phyloP scores from a whole-genome alignment of 1,139 yeast genomes.

The Sporopachydermia cereana region DNA sequence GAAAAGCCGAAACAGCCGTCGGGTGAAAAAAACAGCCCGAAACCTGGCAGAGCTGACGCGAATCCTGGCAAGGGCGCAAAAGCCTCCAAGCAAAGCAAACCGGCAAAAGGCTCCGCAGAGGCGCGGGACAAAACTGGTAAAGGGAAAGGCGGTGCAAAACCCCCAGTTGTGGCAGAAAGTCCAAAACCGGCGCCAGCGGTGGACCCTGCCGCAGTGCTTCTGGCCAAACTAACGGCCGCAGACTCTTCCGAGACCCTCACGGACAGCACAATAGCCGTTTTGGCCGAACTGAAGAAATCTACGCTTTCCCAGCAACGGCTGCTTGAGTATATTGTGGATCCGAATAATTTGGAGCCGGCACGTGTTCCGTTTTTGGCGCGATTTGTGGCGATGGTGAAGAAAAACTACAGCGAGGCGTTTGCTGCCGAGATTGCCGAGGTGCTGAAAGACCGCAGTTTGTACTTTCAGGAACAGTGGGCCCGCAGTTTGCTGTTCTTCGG shows the following conservation, averaged over 20 bases:
- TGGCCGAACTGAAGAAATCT: neutral
- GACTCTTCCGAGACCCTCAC: neutral
- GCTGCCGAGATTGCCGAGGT: neutral
- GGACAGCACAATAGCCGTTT: neutral
- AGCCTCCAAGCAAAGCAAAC: neutral
- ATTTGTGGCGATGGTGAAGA: constrained; percentile 50
- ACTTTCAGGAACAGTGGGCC: constrained; percentile 26
- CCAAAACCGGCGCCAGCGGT: neutral
- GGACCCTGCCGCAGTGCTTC: neutral
- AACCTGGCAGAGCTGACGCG: neutral
- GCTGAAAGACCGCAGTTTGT: neutral
- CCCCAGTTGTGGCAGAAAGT: neutral
- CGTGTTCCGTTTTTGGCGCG: constrained; percentile 40
- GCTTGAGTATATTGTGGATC: neutral
- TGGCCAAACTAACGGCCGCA: neutral
- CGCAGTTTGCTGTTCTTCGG: constrained; percentile 50
- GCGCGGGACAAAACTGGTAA: neutral
- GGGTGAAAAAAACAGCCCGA: constrained; percentile 8
- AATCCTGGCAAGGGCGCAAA: neutral
- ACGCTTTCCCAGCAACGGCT: neutral
- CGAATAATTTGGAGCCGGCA: neutral
- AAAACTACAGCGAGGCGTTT: constrained; percentile 14
- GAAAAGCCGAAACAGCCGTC: constrained; percentile 33
- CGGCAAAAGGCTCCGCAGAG: neutral
- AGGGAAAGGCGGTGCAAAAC: neutral